A percentile compares a stretch with the other conserved stretches of the same genome.
These are phyloP conservation scores for Fusarium miscanthi DNA, from an alignment of 2,329 filamentous ascomycete species.

Conservation along the genomic window DNA sequence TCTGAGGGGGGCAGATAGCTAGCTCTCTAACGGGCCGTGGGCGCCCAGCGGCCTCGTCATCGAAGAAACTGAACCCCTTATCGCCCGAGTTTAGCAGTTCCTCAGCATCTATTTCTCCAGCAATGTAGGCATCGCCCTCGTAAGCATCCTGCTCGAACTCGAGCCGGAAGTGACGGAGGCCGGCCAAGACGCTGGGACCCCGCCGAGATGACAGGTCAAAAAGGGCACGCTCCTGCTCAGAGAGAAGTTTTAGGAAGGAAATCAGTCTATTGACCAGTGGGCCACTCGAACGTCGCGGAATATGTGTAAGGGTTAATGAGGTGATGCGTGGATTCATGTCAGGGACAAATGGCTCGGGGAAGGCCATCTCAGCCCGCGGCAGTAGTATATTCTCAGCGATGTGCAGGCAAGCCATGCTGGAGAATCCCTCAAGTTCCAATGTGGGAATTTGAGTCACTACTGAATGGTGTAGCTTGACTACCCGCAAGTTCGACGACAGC, in stretches of 20 bases:
- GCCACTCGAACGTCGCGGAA: constrained; percentile 66
- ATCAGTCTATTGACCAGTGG: constrained; percentile 60
- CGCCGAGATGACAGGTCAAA: constrained; percentile 50
- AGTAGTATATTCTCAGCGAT: constrained; percentile 60
- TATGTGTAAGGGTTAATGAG: constrained; percentile 63
- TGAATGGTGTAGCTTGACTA: constrained; percentile 68
- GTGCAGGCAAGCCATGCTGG: constrained; percentile 51
- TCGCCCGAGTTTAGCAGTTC: constrained; percentile 56
- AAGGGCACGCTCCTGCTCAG: constrained; percentile 62
- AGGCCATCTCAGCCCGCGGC: constrained; percentile 57
- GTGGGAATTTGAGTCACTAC: constrained; percentile 66
- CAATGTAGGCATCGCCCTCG: constrained; percentile 50
- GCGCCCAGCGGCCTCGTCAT: constrained; percentile 27
- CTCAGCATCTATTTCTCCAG: constrained; percentile 55
- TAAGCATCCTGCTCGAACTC: constrained; percentile 63
- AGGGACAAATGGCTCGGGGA: constrained; percentile 61
- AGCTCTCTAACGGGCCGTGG: constrained; percentile 13
- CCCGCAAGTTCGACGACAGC: constrained; percentile 63
- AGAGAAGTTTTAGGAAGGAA: constrained; percentile 59
- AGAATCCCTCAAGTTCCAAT: constrained; percentile 53
- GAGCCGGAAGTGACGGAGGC: constrained; percentile 64
- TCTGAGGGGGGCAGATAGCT: not conserved
- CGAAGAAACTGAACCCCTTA: constrained; percentile 60
- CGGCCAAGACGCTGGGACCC: constrained; percentile 58
- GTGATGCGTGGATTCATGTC: constrained; percentile 67